Percentiles rank a stretch among this genome's conserved stretches.
phyloP scores from a whole-genome alignment of 768 basidiomycete species.

The Naganishia vishniacii region DNA sequence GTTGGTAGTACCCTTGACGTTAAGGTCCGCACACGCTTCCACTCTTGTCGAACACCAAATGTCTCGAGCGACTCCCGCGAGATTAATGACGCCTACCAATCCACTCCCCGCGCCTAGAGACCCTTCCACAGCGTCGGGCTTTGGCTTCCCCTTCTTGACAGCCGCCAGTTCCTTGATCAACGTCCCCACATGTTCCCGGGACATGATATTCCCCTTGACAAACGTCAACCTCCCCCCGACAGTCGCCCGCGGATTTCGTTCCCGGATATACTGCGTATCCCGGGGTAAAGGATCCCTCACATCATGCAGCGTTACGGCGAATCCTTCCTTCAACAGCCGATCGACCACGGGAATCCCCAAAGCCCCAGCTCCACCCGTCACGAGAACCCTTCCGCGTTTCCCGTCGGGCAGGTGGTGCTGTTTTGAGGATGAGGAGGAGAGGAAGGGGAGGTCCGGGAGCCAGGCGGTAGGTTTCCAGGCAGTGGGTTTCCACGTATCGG shows the following conservation, averaged over 20 bases:
- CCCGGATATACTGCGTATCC: constrained; percentile 4
- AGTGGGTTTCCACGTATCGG: not conserved
- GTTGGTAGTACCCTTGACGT: constrained; percentile 55
- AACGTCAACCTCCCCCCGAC: constrained; percentile 6
- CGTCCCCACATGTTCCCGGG: not conserved
- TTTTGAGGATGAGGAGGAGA: not conserved
- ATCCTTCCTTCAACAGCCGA: constrained; percentile 30
- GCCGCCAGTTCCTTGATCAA: not conserved
- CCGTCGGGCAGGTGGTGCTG: not conserved
- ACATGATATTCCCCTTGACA: constrained; percentile 7
- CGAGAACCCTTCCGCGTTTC: constrained; percentile 30
- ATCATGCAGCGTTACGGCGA: constrained; percentile 36
- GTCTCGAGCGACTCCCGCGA: constrained; percentile 36
- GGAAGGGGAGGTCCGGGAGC: constrained; percentile 14
- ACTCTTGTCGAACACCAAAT: constrained; percentile 37
- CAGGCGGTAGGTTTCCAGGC: constrained; percentile 9
- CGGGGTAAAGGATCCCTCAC: constrained; percentile 28
- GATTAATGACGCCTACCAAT: constrained; percentile 40
- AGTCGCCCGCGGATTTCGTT: constrained; percentile 8
- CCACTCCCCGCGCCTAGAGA: constrained; percentile 31
- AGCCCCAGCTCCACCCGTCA: constrained; percentile 40
- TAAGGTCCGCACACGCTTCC: constrained; percentile 36
- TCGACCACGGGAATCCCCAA: constrained; percentile 39
- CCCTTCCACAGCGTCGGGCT: not conserved
- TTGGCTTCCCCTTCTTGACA: not conserved